Evolutionary conservation across 345 rosid species (phyloP).

Genomic region (Psidium friedrichsthalianum): DNA sequence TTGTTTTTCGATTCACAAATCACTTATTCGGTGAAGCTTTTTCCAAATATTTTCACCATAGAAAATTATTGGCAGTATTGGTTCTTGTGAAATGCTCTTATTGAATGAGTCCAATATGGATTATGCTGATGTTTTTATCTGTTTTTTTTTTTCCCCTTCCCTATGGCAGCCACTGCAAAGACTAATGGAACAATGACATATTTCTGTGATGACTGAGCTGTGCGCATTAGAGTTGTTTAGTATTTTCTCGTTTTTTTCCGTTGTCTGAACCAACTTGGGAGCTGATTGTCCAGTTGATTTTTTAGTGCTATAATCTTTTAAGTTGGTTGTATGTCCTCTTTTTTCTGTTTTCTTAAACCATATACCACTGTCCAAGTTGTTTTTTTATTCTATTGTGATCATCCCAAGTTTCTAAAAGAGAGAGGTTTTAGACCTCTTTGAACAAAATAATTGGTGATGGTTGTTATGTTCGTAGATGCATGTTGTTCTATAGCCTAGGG

Average conservation of each 20-base stretch:
- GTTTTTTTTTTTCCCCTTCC: too few species aligned
- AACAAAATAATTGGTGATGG: background rate
- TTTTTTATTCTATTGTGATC: background rate
- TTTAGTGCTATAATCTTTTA: background rate
- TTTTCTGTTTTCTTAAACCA: background rate
- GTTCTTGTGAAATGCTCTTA: background rate
- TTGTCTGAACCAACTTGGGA: background rate
- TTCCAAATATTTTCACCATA: background rate
- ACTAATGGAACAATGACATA: background rate
- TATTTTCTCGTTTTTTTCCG: background rate
- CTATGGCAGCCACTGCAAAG: background rate
- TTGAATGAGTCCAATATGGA: background rate
- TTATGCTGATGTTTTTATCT: too few species aligned
- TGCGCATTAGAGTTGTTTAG: background rate
- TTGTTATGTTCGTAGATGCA: background rate
- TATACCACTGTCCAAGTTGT: background rate
- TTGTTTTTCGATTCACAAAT: too few species aligned
- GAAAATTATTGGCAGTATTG: too few species aligned
- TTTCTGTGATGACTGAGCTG: background rate
- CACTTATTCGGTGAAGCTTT: too few species aligned
- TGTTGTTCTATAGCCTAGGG: too few species aligned
- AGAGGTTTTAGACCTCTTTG: background rate
- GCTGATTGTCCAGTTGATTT: background rate
- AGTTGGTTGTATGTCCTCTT: background rate
- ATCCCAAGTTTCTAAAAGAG: background rate